Evolutionary conservation across 2,329 filamentous ascomycete species (phyloP), one percentile per base, ranked within the genome.

Genomic region (Thermoascus crustaceus): DNA sequence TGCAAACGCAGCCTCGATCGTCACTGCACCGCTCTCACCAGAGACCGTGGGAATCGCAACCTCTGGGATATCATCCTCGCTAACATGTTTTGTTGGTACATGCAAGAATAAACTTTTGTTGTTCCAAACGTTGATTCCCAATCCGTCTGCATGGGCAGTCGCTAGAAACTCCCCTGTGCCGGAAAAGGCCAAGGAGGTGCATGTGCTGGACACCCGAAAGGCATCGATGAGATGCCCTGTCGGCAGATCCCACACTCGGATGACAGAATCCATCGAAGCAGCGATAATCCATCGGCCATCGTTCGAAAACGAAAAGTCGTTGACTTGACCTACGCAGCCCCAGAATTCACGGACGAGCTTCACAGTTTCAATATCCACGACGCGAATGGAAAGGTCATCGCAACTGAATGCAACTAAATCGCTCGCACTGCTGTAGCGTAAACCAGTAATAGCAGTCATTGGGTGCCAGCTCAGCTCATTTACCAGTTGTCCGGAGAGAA

Each of bases 211-310:
- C 4, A 93, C 75, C 39, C 78, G 78, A 62, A 98, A 87, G 2
- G 85, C 85, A 55, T 98, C 91, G 43, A 98, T 91, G 9, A 98
- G 71, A 62, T 98, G 89, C 17, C 87, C 89, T 0, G 93, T 98
- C 0, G 91, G 86, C 18, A 98, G 69, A 64, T 98, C 93, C 87
- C 91, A 98, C 5, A 96, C 77, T 26, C 91, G 78, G 33, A 95
- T 68, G 4, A 86, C 68, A 1, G 78, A 77, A 53, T 94, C 85
- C 52, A 83, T 80, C 0, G 86, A 87, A 8, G 87, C 83, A 14
- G 87, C 85, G 38, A 95, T 77, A 46, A 98, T 78, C 91, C 91
- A 98, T 38, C 87, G 78, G 6, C 89, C 89, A 57, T 96, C 88
- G 46, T 80, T 85, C 3, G 89, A 96, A 63, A 98, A 96, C 50